These are phyloP conservation scores for Periconia sp. DNA, from an alignment of 2,329 filamentous ascomycete genomes.

Conservation along the genomic window DNA sequence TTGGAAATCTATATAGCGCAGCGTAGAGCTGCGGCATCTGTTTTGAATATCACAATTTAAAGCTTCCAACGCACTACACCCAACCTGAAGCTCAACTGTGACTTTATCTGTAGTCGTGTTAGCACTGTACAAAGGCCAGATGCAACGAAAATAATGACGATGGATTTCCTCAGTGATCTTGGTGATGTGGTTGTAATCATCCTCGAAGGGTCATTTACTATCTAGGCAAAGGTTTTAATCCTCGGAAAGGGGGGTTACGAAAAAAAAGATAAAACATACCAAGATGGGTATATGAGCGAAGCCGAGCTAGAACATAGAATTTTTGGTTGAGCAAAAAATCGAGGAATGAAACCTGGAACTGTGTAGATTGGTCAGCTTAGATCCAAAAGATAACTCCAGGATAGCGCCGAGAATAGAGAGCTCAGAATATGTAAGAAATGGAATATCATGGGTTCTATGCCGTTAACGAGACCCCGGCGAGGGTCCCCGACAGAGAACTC, in stretches of 20 bases:
- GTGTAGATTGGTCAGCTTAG: slow-evolving; percentile 16
- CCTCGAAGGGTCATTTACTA: slow-evolving; percentile 64
- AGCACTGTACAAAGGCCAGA: slow-evolving; percentile 14
- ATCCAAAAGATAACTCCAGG: not conserved
- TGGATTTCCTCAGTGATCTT: slow-evolving; percentile 66
- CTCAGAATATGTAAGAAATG: slow-evolving; percentile 99
- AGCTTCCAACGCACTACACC: too few species aligned
- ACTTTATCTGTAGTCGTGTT: slow-evolving; percentile 11
- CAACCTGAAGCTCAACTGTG: not conserved
- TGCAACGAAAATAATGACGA: slow-evolving; percentile 12
- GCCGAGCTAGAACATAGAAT: not conserved
- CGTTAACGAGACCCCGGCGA: slow-evolving; percentile 87
- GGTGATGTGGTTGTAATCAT: slow-evolving; percentile 62
- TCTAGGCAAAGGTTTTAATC: slow-evolving; percentile 68
- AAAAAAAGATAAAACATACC: slow-evolving; percentile 14
- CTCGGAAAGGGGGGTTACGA: slow-evolving; percentile 50
- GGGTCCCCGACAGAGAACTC: slow-evolving; percentile 82
- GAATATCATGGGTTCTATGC: slow-evolving; percentile 77
- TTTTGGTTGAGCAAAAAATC: not conserved
- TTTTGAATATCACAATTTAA: not conserved
- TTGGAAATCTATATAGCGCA: not conserved
- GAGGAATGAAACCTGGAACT: not conserved
- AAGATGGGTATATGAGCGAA: not conserved
- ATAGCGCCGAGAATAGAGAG: slow-evolving; percentile 18
- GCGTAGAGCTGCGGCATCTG: not conserved